A percentile compares a stretch with the other conserved stretches of the same genome.
These are phyloP conservation scores for Mercurialis annua DNA, from an alignment of 345 rosid genomes.

Conservation along the genomic window DNA sequence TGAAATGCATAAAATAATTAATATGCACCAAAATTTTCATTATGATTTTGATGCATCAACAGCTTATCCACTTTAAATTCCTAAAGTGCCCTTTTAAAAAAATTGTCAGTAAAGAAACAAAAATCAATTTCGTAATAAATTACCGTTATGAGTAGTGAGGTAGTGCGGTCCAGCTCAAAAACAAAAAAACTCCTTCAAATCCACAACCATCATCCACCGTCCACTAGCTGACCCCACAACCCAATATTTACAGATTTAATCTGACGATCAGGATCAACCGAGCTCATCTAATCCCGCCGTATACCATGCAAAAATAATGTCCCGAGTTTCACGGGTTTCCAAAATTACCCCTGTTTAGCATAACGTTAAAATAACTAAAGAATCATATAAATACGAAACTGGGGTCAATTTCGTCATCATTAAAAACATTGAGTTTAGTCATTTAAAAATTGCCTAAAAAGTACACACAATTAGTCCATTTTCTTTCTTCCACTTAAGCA, in stretches of 20 bases:
- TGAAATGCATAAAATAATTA: too few relatives aligned
- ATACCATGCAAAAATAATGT: background rate
- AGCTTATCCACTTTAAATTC: too few relatives aligned
- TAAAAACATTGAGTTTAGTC: background rate
- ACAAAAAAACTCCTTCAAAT: slow-evolving; percentile 18
- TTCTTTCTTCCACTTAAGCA: too few relatives aligned
- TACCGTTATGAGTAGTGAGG: background rate
- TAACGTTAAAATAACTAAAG: slow-evolving; percentile 3
- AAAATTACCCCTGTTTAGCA: slow-evolving; percentile 15
- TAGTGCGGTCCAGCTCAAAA: slow-evolving; percentile 33
- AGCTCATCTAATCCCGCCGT: slow-evolving; percentile 9
- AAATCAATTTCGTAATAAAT: background rate
- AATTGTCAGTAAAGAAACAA: background rate
- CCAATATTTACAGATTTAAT: background rate
- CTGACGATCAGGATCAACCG: slow-evolving; percentile 23
- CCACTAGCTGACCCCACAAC: background rate
- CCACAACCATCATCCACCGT: slow-evolving; percentile 5
- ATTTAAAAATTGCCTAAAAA: slow-evolving; percentile 9
- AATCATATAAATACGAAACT: background rate
- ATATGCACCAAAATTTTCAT: too few relatives aligned
- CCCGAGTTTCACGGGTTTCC: background rate
- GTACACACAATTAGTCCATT: background rate
- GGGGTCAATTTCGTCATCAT: slow-evolving; percentile 22
- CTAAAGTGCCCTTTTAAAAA: background rate
- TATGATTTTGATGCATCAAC: too few relatives aligned